Evolutionary conservation across 2,329 filamentous ascomycete genomes (phyloP), one percentile per base, ranked within the genome.

Genomic region (Colletotrichum tropicale): DNA sequence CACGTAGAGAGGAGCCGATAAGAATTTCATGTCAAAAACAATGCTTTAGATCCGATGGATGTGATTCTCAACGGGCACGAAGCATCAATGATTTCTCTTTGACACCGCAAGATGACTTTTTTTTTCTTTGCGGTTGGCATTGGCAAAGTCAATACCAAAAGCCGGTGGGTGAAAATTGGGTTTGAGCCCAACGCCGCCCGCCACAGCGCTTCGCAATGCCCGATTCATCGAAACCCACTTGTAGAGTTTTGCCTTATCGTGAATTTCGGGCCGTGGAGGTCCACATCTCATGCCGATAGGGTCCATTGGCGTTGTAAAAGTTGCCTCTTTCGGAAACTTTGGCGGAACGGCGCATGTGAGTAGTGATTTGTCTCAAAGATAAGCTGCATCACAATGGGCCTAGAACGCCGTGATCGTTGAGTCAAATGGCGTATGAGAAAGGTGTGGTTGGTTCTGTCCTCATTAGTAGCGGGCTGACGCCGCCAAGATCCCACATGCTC

Each of bases 1-100:
- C 24, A 81, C 77, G 38, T 83, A 83, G 52, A 81, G 77, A 5
- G 81, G 82, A 6, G 79, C 38, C 13, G 69, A 55, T 10, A 69
- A 38, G 9, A 67, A 32, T 3, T 60, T 61, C 64, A 74, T 70
- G 6, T 24, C 52, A 10, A n/a, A 12, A 66, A 66, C 24, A 1
- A 0, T 21, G 1, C 30, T n/a, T 0, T 5, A 13, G 15, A 7
- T 32, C 4, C 0, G 18, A 21, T 28, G 34, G 2, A 24, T 16
- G 21, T 21, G 36, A 30, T 52, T 48, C 18, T 32, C 30, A 24
- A 66, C 9, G 1, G 26, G 9, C 7, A 21, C 26, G 62, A 66
- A 48, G 26, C 26, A n/a, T 62, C 58, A 43, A 12, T 43, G 13
- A 7, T 38, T 64, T 3, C 34, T 24, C 21, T 21, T 8, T 21